Evolutionary conservation across 1,284 basidiomycete genomes (phyloP).

Genomic region (Xanthoconium separans): DNA sequence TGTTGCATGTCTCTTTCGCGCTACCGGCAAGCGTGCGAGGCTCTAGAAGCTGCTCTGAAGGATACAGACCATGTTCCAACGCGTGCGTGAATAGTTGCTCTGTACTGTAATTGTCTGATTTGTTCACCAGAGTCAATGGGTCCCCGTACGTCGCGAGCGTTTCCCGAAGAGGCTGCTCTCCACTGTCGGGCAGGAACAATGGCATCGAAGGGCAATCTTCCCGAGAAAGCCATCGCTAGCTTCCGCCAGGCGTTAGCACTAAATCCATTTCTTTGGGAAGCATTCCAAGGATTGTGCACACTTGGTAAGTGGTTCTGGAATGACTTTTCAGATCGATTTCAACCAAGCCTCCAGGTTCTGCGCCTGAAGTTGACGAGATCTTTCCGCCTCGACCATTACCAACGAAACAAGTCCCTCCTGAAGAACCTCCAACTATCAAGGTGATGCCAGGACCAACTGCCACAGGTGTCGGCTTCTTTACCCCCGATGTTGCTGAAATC

Average conservation of each 20-base stretch:
- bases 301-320: conserved; percentile 55
- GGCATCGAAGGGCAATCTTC: conserved; percentile 74
- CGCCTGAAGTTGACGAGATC: conserved; percentile 66
- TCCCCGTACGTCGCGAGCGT: conserved; percentile 47
- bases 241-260: conserved; percentile 72
- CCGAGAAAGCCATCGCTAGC: conserved; percentile 66
- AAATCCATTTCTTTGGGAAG: conserved; percentile 91
- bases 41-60: conserved; percentile 59
- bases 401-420: conserved; percentile 50
- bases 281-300: conserved; percentile 85
- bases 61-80: conserved; percentile 51
- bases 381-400: conserved; percentile 66
- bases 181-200: conserved; percentile 69
- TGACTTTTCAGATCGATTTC: conserved; percentile 8
- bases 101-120: conserved; percentile 15
- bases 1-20: conserved; percentile 74
- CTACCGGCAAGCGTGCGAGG: conserved; percentile 69
- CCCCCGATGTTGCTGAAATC: conserved; percentile 60
- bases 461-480: conserved; percentile 74
- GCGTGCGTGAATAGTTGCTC: conserved; percentile 42
- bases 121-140: conserved; percentile 48
- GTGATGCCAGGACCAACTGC: conserved; percentile 42
- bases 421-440: conserved; percentile 45
- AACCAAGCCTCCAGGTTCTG: conserved; percentile 47
- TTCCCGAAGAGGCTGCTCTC: conserved; percentile 65